Evolutionary conservation across 345 rosid genomes (phyloP).

Genomic region (Xanthoceras sorbifolium): DNA sequence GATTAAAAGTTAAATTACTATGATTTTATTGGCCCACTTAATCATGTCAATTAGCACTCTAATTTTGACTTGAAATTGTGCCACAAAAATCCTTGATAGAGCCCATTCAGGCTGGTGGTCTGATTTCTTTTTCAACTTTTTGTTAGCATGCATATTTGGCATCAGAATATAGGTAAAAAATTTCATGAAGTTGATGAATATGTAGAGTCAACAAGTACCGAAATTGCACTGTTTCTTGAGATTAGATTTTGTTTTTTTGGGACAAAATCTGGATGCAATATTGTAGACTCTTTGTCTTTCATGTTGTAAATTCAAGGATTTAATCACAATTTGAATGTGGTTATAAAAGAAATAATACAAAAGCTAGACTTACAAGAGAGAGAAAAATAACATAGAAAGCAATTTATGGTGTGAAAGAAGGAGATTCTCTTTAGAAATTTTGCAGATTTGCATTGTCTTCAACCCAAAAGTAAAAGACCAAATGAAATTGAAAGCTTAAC

Average conservation of each 20-base stretch:
- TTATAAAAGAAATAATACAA: neutral
- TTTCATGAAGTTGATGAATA: too few relatives aligned
- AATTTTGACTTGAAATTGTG: conserved; percentile 12
- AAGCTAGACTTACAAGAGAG: neutral
- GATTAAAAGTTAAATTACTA: conserved; percentile 20
- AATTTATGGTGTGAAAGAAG: neutral
- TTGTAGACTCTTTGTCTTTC: too few relatives aligned
- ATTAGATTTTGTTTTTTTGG: too few relatives aligned
- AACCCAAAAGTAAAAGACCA: neutral
- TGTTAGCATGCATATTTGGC: too few relatives aligned
- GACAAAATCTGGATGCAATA: too few relatives aligned
- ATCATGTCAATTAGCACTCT: conserved; percentile 31
- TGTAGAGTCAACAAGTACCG: too few relatives aligned
- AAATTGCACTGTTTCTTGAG: too few relatives aligned
- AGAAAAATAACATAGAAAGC: too few relatives aligned
- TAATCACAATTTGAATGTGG: neutral
- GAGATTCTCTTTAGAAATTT: conserved; percentile 1
- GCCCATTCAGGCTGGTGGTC: neutral
- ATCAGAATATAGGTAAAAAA: neutral
- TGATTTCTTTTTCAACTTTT: too few relatives aligned
- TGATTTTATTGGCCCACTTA: conserved; percentile 26
- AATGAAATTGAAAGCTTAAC: neutral
- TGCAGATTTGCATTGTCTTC: conserved; percentile 4
- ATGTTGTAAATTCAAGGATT: too few relatives aligned
- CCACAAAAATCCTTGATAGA: neutral